Evolutionary conservation across 306 rosid species (phyloP).

Genomic region (Lagenaria siceraria): DNA sequence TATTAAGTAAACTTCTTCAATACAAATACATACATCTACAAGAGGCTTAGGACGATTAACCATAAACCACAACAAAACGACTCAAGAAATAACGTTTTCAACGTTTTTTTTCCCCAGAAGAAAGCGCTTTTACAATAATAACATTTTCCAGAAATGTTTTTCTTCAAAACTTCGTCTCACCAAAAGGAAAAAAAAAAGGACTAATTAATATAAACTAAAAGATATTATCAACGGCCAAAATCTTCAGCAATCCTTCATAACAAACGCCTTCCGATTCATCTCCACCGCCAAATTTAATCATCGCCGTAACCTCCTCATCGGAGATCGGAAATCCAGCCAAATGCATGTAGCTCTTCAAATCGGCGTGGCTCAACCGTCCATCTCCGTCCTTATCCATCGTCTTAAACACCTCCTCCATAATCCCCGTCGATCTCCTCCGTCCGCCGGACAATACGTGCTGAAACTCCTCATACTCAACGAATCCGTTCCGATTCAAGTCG

Average conservation of each 20-base stretch:
- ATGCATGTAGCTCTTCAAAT: conserved; percentile 56
- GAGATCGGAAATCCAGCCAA: conserved; percentile 41
- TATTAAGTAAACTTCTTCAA: no score
- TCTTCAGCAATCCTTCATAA: conserved; percentile 53
- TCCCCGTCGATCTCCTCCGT: conserved; percentile 13
- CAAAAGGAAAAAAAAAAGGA: no score
- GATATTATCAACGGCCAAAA: conserved; percentile 41
- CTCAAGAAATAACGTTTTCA: not conserved
- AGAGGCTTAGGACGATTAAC: not conserved
- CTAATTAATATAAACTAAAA: not conserved
- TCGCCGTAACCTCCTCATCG: conserved; percentile 58
- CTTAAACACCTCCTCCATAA: conserved; percentile 78
- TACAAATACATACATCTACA: not conserved
- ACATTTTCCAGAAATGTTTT: not conserved
- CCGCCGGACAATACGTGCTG: conserved; percentile 41
- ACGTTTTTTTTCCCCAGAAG: not conserved
- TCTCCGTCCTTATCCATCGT: conserved; percentile 88
- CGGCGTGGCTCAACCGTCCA: conserved; percentile 59
- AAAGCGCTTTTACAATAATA: not conserved
- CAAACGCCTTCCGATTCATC: conserved; percentile 44
- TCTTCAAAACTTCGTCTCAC: not conserved
- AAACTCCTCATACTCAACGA: conserved; percentile 83
- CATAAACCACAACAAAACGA: not conserved
- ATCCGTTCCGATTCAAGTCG: conserved; percentile 64
- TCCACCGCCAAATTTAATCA: conserved; percentile 61